Percentiles rank a stretch among this genome's conserved stretches.
Evolutionary conservation across 1,139 yeast genomes (phyloP).

Genomic region (Barnettozyma hawaiiensis): DNA sequence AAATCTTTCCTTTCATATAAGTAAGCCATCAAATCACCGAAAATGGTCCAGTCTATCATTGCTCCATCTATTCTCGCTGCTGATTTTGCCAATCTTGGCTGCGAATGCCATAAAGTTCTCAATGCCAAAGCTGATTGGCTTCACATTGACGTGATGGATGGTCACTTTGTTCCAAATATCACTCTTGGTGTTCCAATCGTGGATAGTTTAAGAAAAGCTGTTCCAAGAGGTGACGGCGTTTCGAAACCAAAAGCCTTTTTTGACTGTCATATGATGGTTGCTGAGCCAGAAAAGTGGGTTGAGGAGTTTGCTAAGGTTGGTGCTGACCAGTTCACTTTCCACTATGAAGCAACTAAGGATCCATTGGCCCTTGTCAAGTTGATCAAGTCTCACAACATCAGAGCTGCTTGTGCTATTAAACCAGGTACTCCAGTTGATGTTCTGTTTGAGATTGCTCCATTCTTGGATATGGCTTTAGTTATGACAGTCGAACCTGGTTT

Average conservation of each 20-base stretch:
- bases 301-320: conserved; percentile 90
- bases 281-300: conserved; percentile 94
- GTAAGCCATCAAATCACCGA: neutral
- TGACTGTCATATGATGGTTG: conserved; percentile 99
- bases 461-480: conserved; percentile 85
- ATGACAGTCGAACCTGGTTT: conserved; percentile 99
- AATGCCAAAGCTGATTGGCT: conserved; percentile 88
- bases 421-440: conserved; percentile 92
- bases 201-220: conserved; percentile 64
- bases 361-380: conserved; percentile 69
- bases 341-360: conserved; percentile 85
- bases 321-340: conserved; percentile 95
- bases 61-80: conserved; percentile 98
- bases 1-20: too few relatives aligned
- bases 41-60: conserved; percentile 73
- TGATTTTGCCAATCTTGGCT: conserved; percentile 83
- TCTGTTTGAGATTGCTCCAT: conserved; percentile 66
- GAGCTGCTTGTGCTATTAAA: conserved; percentile 91
- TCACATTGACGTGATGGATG: conserved; percentile 98
- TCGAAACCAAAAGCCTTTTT: conserved; percentile 55
- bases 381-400: conserved; percentile 78
- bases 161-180: conserved; percentile 95
- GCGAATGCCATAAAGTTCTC: conserved; percentile 78
- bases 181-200: conserved; percentile 92
- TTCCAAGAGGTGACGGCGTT: conserved; percentile 52